Evolutionary conservation across 768 basidiomycete species (phyloP).

Genomic region (Lactarius psammicola): DNA sequence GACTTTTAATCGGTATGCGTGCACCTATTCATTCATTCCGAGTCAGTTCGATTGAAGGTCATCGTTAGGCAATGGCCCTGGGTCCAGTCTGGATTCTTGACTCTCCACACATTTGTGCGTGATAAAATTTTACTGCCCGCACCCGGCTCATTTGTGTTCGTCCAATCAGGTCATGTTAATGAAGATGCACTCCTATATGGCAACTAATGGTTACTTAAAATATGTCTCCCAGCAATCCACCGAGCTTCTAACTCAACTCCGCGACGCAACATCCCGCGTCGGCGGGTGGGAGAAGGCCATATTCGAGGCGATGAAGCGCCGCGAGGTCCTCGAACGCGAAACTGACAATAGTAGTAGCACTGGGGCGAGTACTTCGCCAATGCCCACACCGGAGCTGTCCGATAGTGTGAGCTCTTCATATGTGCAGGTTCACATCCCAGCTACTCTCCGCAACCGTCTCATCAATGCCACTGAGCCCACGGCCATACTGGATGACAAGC

Average conservation of each 20-base stretch:
- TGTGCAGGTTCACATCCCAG: conserved; percentile 52
- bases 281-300: conserved; percentile 72
- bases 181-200: conserved; percentile 95
- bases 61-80: conserved; percentile 85
- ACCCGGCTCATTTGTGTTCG: neutral
- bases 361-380: conserved; percentile 27
- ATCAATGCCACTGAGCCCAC: conserved; percentile 19
- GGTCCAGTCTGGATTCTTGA: conserved; percentile 93
- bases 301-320: conserved; percentile 46
- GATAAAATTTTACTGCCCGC: neutral
- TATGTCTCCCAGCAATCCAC: conserved; percentile 48
- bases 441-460: conserved; percentile 58
- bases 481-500: conserved; percentile 18
- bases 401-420: conserved; percentile 51
- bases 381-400: conserved; percentile 45
- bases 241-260: conserved; percentile 44
- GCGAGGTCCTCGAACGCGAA: conserved; percentile 41
- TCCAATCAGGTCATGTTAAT: conserved; percentile 70
- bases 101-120: conserved; percentile 75
- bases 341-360: conserved; percentile 20
- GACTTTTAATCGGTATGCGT: conserved; percentile 78
- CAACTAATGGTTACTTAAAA: conserved; percentile 82
- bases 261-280: conserved; percentile 44
- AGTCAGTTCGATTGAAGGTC: neutral
- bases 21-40: neutral